These are phyloP conservation scores for Acrodontium crateriforme DNA, from an alignment of 2,329 filamentous ascomycete species.

Conservation along the genomic window DNA sequence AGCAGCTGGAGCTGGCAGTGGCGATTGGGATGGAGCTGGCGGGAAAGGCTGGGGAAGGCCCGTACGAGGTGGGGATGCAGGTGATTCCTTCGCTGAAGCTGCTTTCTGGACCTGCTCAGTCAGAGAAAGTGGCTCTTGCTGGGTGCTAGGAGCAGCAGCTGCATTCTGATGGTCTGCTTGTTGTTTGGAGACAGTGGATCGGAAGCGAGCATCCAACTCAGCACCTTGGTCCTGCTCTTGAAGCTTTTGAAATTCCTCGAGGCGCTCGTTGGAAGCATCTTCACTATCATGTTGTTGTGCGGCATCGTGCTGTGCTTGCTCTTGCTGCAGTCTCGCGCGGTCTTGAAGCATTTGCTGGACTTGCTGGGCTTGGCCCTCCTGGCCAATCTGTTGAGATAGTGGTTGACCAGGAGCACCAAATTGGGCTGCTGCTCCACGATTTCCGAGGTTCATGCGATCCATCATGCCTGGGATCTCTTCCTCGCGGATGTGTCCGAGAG, in stretches of 20 bases:
- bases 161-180: slow-evolving; percentile 23
- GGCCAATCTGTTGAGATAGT: slow-evolving; percentile 31
- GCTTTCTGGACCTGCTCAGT: slow-evolving; percentile 78
- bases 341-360: slow-evolving; percentile 48
- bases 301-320: slow-evolving; percentile 43
- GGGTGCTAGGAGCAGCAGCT: slow-evolving; percentile 19
- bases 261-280: slow-evolving; percentile 42
- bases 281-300: slow-evolving; percentile 32
- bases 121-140: slow-evolving; percentile 48
- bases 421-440: slow-evolving; percentile 34
- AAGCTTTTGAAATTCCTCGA: slow-evolving; percentile 71
- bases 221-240: slow-evolving; percentile 35
- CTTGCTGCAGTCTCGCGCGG: slow-evolving; percentile 44
- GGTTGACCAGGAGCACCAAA: slow-evolving; percentile 33
- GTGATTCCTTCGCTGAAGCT: slow-evolving; percentile 44
- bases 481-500: slow-evolving; percentile 40
- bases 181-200: slow-evolving; percentile 8
- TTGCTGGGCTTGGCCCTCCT: slow-evolving; percentile 24
- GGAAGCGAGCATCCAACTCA: slow-evolving; percentile 9
- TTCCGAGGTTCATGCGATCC: slow-evolving; percentile 48
- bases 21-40: slow-evolving; percentile 61
- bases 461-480: slow-evolving; percentile 57
- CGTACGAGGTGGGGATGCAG: slow-evolving; percentile 32
- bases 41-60: slow-evolving; percentile 69
- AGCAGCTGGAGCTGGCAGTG: slow-evolving; percentile 75